A percentile compares a stretch with the other conserved stretches of the same genome.
These are phyloP conservation scores for Paracamarosporium sp. DNA, from an alignment of 2,329 filamentous ascomycete species.

Conservation along the genomic window DNA sequence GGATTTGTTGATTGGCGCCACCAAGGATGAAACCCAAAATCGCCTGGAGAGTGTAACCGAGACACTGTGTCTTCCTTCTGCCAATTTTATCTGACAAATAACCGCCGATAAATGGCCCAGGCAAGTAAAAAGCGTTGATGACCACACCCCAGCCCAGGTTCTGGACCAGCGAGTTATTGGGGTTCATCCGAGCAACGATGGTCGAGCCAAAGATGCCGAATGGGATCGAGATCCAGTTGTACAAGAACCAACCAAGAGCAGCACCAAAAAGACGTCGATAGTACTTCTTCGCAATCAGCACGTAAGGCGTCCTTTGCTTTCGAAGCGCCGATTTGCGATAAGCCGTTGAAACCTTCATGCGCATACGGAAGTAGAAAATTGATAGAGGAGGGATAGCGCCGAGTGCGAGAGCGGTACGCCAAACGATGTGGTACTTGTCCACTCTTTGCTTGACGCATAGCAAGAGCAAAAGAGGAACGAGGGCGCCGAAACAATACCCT, in stretches of 20 bases:
- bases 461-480: constrained; percentile 60
- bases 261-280: constrained; percentile 59
- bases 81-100: constrained; percentile 34
- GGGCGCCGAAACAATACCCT: constrained; percentile 59
- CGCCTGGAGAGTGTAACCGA: constrained; percentile 32
- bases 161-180: constrained; percentile 27
- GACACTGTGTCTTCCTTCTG: constrained; percentile 28
- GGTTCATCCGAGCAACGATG: constrained; percentile 46
- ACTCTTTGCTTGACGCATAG: constrained; percentile 56
- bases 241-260: constrained; percentile 59
- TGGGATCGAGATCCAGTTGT: constrained; percentile 63
- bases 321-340: constrained; percentile 56
- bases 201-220: constrained; percentile 64
- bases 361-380: constrained; percentile 61
- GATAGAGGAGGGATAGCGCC: constrained; percentile 58
- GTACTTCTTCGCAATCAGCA: constrained; percentile 56
- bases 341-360: constrained; percentile 59
- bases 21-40: constrained; percentile 34
- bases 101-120: constrained; percentile 35
- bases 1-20: constrained; percentile 32
- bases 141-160: constrained; percentile 30
- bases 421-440: constrained; percentile 52
- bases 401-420: constrained; percentile 59
- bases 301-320: constrained; percentile 53
- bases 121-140: constrained; percentile 34